Percentiles rank a stretch among this genome's conserved stretches.
phyloP scores from a whole-genome alignment of 2,329 filamentous ascomycete species.

The Drechslera avenae region DNA sequence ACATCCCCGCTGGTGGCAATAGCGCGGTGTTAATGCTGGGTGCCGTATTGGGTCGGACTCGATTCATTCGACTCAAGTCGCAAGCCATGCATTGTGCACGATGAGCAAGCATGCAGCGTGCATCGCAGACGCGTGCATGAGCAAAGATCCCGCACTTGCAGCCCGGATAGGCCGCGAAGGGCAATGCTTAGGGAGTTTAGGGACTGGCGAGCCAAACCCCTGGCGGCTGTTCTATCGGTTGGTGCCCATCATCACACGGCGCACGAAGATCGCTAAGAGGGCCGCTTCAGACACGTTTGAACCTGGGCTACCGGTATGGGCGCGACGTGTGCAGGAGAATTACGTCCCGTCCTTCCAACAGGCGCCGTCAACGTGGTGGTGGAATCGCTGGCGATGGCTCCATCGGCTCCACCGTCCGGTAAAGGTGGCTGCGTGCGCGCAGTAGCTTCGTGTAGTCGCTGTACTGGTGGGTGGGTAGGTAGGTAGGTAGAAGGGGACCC shows the following conservation, averaged over 20 bases:
- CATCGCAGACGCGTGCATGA: slow-evolving; percentile 35
- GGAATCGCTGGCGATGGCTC: background rate
- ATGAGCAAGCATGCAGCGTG: slow-evolving; percentile 32
- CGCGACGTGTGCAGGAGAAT: background rate
- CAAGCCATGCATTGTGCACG: slow-evolving; percentile 32
- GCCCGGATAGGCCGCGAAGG: slow-evolving; percentile 28
- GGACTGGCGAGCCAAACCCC: slow-evolving; percentile 18
- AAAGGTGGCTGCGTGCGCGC: slow-evolving; percentile 3
- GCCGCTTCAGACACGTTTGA: slow-evolving; percentile 14
- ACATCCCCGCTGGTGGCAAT: slow-evolving; percentile 31
- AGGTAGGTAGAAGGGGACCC: slow-evolving; percentile 1
- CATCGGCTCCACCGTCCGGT: slow-evolving; percentile 16
- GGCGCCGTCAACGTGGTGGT: background rate
- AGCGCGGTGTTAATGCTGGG: slow-evolving; percentile 27
- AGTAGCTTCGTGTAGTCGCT: slow-evolving; percentile 4
- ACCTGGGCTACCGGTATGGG: background rate
- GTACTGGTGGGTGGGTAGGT: no score
- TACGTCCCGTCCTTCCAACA: slow-evolving; percentile 1
- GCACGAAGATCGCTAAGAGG: slow-evolving; percentile 18
- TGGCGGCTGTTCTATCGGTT: slow-evolving; percentile 16
- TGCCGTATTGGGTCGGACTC: slow-evolving; percentile 29
- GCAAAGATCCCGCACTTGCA: slow-evolving; percentile 30
- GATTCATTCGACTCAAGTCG: slow-evolving; percentile 39
- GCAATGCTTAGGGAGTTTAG: slow-evolving; percentile 11
- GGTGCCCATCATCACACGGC: slow-evolving; percentile 13